These are phyloP conservation scores for Annona cherimola DNA, from an alignment of 164 flowering plant genomes.

Conservation along the genomic window DNA sequence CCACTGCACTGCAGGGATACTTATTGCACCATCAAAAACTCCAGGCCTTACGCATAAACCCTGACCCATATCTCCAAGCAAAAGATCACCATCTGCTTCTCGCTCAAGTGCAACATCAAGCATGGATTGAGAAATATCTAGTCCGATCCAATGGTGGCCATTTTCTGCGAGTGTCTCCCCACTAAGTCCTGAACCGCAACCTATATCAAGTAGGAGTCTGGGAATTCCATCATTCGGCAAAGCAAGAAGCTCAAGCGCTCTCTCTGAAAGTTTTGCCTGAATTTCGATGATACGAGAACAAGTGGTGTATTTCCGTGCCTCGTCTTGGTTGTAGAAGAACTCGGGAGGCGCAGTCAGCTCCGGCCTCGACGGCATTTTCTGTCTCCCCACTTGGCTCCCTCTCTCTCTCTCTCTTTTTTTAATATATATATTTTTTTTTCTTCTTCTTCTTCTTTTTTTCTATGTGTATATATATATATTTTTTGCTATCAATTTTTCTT, in stretches of 20 bases:
- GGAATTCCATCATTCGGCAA: slow-evolving; percentile 87
- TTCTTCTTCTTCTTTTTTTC: too few species aligned
- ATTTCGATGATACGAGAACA: slow-evolving; percentile 85
- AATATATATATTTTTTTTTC: too few species aligned
- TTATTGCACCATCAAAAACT: slow-evolving; percentile 89
- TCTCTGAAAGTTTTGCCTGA: slow-evolving; percentile 80
- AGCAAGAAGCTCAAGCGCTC: slow-evolving; percentile 93
- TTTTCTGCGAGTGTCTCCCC: slow-evolving; percentile 81
- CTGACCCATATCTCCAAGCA: slow-evolving; percentile 64
- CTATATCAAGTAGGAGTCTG: slow-evolving; percentile 83
- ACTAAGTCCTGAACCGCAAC: slow-evolving; percentile 98
- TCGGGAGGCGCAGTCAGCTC: slow-evolving; percentile 88
- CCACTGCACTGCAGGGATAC: slow-evolving; percentile 99
- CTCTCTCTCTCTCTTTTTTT: too few species aligned
- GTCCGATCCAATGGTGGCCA: slow-evolving; percentile 93
- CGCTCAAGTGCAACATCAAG: slow-evolving; percentile 82
- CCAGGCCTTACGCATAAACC: slow-evolving; percentile 84
- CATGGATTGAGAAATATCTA: slow-evolving; percentile 90
- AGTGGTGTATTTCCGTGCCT: slow-evolving; percentile 91
- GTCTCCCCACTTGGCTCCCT: too few species aligned
- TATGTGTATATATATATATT: too few species aligned
- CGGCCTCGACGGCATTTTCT: slow-evolving; percentile 57
- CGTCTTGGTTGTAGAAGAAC: slow-evolving; percentile 74
- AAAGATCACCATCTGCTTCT: slow-evolving; percentile 86
- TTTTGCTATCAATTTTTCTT: too few species aligned